Base-by-base conservation (phyloP, 345 rosid genomes). In the Acer negundo region DNA sequence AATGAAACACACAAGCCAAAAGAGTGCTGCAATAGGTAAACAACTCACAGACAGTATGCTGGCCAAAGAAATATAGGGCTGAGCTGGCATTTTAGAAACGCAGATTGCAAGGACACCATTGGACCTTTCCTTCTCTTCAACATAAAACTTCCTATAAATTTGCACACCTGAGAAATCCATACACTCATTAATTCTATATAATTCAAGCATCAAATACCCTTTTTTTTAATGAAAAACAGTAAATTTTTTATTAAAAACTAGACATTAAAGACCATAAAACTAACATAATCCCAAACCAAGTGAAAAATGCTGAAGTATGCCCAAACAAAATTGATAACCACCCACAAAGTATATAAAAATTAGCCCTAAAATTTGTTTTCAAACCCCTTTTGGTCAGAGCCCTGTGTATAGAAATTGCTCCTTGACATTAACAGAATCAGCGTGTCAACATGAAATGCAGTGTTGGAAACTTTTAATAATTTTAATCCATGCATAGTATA, bases 41-140 rank as follows among this genome's bases (percentile, higher is more conserved):
- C 80, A 78, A 89, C 94, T 91, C 85, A 91, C 97, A 68, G 86
- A 85, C 72, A 93, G 74, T 84, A 89, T 75, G 76, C 77, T 67
- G 67, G 91, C 94, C 89, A 93, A 74, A 74, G 75, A 74, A 70
- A 82, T 76, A 77, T 76, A 88, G 17, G 97, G 97, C 77, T 90
- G 97, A 65, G 78, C 72, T 77, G 63, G 81, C 76, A 82, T 67
- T 81, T 83, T 89, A 28, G 85, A 79, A 77, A 89, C 81, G 73
- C 47, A 72, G 72, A 95, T 84, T 17, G 94, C 90, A n/a, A 90
- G 77, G 73, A 95, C 94, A 72, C 97, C 97, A 69, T 86, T 86
- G 22, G 79, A 76, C 75, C 70, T 83, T 82, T 93, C 97, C 79
- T 86, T 86, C 77, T 91, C 91, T 83, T 89, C 91, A 1, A 90